Conservation (phyloP, 768 basidiomycete species). For the Suillus decipiens region DNA sequence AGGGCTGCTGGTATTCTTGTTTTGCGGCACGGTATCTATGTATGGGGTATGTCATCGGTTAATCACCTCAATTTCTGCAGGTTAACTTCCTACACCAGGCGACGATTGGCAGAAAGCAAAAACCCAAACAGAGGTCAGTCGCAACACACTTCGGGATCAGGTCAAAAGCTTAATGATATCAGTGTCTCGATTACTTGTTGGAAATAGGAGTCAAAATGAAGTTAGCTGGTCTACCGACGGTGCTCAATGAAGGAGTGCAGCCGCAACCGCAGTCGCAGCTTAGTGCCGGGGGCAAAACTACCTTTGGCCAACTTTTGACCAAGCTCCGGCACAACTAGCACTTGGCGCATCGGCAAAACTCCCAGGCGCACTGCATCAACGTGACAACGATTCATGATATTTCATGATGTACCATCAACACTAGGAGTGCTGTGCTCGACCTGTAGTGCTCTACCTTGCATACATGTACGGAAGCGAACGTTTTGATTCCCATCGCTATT, state of each 20-base stretch:
- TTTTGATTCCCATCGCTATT: not conserved
- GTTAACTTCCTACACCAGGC: slow-evolving; percentile 36
- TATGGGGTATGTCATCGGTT: slow-evolving; percentile 62
- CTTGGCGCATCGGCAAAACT: no score
- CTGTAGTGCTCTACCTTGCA: not conserved
- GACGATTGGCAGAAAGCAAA: slow-evolving; percentile 87
- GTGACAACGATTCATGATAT: no score
- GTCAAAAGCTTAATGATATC: slow-evolving; percentile 16
- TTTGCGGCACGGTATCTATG: slow-evolving; percentile 78
- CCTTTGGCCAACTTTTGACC: no score
- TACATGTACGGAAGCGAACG: not conserved
- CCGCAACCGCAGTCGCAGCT: no score
- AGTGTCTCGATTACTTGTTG: slow-evolving; percentile 91
- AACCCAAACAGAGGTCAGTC: slow-evolving; percentile 74
- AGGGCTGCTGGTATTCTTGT: slow-evolving; percentile 79
- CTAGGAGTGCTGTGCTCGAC: not conserved
- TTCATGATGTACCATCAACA: no score
- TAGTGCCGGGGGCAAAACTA: no score
- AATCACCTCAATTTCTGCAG: slow-evolving; percentile 6
- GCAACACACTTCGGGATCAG: not conserved
- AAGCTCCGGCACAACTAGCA: no score
- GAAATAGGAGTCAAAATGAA: slow-evolving; percentile 88
- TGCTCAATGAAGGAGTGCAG: slow-evolving; percentile 30
- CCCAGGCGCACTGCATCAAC: no score
- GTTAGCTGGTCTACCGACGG: slow-evolving; percentile 56